Evolutionary conservation across 148 eudicot species (phyloP).

Genomic region (Rhododendron henanense): DNA sequence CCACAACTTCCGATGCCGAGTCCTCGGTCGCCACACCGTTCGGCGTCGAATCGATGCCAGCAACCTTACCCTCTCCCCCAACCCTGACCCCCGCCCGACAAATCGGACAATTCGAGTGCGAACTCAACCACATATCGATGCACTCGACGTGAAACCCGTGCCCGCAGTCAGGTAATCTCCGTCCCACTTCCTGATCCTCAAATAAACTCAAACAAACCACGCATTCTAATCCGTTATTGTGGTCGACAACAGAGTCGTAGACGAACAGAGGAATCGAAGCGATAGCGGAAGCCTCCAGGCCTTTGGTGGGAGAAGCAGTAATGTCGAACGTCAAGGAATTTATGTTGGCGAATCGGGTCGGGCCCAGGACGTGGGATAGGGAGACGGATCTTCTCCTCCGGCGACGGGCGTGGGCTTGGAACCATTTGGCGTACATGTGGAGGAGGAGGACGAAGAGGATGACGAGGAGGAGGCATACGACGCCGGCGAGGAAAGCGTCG

Average conservation of each 20-base stretch:
- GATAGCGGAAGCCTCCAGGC: constrained; percentile 38
- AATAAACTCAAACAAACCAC: constrained; percentile 52
- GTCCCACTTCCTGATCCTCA: constrained; percentile 43
- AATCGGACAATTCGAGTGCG: constrained; percentile 57
- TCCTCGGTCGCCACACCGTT: not conserved
- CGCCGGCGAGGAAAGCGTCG: constrained; percentile 52
- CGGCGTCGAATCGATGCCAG: not conserved
- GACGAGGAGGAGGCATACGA: constrained; percentile 51
- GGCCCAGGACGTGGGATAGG: constrained; percentile 7
- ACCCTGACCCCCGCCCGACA: constrained; percentile 37
- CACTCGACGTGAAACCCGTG: constrained; percentile 68
- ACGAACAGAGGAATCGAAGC: constrained; percentile 43
- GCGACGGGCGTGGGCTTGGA: constrained; percentile 35
- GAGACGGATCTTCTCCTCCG: constrained; percentile 16
- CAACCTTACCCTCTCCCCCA: not conserved
- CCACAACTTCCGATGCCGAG: constrained; percentile 7
- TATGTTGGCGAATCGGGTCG: constrained; percentile 21
- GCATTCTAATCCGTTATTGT: constrained; percentile 31
- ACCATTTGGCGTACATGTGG: constrained; percentile 60
- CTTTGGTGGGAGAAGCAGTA: constrained; percentile 24
- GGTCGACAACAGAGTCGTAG: constrained; percentile 8
- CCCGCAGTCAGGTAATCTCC: constrained; percentile 41
- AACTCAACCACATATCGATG: constrained; percentile 66
- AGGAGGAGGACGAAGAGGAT: constrained; percentile 57
- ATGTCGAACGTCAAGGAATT: constrained; percentile 18